Evolutionary conservation across 116 monocot species (phyloP).

Genomic region (Posidonia oceanica): DNA sequence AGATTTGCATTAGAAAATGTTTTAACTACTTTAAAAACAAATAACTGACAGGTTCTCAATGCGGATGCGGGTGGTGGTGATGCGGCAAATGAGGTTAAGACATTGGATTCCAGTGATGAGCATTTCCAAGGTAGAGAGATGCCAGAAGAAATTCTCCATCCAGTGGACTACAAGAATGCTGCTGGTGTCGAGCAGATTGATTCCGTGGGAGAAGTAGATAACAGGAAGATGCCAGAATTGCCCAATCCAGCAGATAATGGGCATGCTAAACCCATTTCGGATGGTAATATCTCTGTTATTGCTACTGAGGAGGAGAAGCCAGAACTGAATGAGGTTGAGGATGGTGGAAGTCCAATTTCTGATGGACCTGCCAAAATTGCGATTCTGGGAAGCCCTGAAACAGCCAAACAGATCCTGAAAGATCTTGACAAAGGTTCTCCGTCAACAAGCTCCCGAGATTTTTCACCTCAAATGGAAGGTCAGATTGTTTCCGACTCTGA

Average conservation of each 20-base stretch:
- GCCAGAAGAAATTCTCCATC: neutral
- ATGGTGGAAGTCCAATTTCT: neutral
- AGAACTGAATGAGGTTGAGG: neutral
- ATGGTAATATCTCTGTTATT: neutral
- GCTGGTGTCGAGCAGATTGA: neutral
- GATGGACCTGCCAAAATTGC: constrained; percentile 31
- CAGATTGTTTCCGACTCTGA: constrained; percentile 52
- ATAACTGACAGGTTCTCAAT: no score
- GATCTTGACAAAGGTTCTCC: constrained; percentile 43
- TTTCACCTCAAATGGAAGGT: constrained; percentile 27
- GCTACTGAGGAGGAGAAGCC: neutral
- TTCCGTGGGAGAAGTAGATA: neutral
- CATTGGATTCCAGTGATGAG: no score
- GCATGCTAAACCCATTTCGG: neutral
- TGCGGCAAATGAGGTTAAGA: no score
- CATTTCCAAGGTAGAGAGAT: neutral
- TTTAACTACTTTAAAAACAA: no score
- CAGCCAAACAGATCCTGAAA: constrained; percentile 38
- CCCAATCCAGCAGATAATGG: neutral
- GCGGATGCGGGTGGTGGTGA: no score
- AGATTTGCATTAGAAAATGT: no score
- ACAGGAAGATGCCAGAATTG: neutral
- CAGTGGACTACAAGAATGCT: neutral
- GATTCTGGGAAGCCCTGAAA: constrained; percentile 31
- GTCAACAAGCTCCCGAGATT: constrained; percentile 20